Evolutionary conservation across 2,329 filamentous ascomycete species (phyloP).

Genomic region (Colletotrichum cereale): DNA sequence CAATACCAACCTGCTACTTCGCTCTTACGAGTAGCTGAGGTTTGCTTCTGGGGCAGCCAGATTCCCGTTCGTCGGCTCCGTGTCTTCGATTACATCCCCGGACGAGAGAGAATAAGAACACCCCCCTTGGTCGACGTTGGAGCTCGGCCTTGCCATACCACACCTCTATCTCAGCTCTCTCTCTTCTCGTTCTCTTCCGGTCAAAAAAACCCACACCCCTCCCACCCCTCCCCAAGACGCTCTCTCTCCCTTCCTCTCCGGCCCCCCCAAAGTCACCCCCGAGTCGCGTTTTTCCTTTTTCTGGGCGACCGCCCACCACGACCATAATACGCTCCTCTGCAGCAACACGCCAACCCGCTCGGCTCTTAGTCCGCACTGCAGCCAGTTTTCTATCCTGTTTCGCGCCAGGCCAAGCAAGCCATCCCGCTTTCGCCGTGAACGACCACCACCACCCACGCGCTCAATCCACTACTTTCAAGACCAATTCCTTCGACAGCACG

Average conservation of each 20-base stretch:
- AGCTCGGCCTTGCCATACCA: conserved; percentile 12
- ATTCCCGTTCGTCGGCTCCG: conserved; percentile 39
- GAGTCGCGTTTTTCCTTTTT: conserved; percentile 40
- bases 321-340: conserved; percentile 22
- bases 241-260: no score
- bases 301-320: conserved; percentile 20
- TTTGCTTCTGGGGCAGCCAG: conserved; percentile 37
- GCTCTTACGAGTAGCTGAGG: background rate
- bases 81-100: conserved; percentile 13
- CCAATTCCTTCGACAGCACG: conserved; percentile 14
- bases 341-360: conserved; percentile 31
- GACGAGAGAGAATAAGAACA: background rate
- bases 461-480: conserved; percentile 15
- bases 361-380: conserved; percentile 32
- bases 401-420: conserved; percentile 30
- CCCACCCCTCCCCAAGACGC: background rate
- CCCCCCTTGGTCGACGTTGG: conserved; percentile 1
- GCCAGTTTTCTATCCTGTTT: conserved; percentile 26
- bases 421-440: conserved; percentile 13
- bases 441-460: conserved; percentile 15
- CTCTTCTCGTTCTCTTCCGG: conserved; percentile 1
- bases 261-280: conserved; percentile 16
- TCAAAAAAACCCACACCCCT: conserved; percentile 8
- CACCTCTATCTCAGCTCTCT: conserved; percentile 21
- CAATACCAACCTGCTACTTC: background rate